phyloP scores from a whole-genome alignment of 1,284 basidiomycete species.

The Cutaneotrichosporon sp. region DNA sequence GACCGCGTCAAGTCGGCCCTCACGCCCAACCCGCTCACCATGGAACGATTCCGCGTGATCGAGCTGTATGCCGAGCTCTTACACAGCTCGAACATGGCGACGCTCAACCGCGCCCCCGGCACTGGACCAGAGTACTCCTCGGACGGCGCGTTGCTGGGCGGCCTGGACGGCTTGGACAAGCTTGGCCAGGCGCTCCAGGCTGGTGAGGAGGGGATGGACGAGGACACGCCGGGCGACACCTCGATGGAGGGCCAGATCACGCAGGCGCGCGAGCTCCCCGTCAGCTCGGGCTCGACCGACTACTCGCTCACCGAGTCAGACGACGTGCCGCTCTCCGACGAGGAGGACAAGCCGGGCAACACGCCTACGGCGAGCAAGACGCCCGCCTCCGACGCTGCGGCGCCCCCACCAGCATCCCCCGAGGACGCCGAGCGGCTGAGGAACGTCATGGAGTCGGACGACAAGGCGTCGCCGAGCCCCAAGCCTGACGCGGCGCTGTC shows the following conservation, averaged over 20 bases:
- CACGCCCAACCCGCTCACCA: constrained; percentile 76
- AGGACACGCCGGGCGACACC: constrained; percentile 55
- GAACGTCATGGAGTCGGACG: constrained; percentile 37
- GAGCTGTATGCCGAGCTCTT: constrained; percentile 96
- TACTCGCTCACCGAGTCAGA: constrained; percentile 61
- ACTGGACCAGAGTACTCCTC: constrained; percentile 73
- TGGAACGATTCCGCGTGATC: constrained; percentile 95
- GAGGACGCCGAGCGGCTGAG: constrained; percentile 42
- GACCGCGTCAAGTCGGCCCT: constrained; percentile 70
- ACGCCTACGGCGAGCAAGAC: constrained; percentile 27
- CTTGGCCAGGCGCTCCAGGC: constrained; percentile 74
- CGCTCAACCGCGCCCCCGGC: constrained; percentile 78
- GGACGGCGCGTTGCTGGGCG: constrained; percentile 77
- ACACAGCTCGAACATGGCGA: constrained; percentile 97
- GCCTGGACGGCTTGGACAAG: constrained; percentile 74
- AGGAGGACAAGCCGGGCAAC: constrained; percentile 68
- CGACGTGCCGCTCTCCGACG: constrained; percentile 67
- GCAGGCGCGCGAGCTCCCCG: constrained; percentile 69
- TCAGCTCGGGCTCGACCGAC: constrained; percentile 56
- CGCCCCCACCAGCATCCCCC: constrained; percentile 42
- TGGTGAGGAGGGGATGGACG: constrained; percentile 59
- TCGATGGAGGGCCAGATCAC: constrained; percentile 62
- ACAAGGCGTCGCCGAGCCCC: constrained; percentile 17
- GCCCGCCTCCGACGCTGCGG: constrained; percentile 8
- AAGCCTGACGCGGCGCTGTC: constrained; percentile 28